phyloP scores from a whole-genome alignment of 2,329 filamentous ascomycete species.

The Alternaria brassicae region DNA sequence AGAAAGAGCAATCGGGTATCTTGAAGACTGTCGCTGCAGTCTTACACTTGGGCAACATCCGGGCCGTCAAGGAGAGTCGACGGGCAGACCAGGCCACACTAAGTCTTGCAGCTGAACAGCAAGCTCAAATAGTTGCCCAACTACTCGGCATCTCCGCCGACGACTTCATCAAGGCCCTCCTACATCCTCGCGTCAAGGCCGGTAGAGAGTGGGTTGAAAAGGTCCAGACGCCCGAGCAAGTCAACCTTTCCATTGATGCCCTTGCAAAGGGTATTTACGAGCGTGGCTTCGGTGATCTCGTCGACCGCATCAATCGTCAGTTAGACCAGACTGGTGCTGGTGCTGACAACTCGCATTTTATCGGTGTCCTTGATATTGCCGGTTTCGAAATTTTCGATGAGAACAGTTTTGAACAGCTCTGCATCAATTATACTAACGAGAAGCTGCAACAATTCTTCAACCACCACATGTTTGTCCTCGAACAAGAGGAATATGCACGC shows the following conservation, averaged over 20 bases:
- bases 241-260: constrained; percentile 86
- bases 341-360: constrained; percentile 90
- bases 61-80: constrained; percentile 87
- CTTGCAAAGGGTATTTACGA: constrained; percentile 98
- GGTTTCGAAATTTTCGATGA: constrained; percentile 99
- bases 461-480: constrained; percentile 99
- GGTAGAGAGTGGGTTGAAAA: constrained; percentile 99
- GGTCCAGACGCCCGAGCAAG: constrained; percentile 95
- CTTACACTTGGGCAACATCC: constrained; percentile 90
- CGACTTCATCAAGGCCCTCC: constrained; percentile 82
- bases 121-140: constrained; percentile 79
- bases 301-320: constrained; percentile 88
- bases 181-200: constrained; percentile 94
- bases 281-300: constrained; percentile 90
- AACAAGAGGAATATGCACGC: constrained; percentile 96
- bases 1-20: constrained; percentile 82
- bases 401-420: constrained; percentile 98
- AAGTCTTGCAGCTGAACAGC: constrained; percentile 73
- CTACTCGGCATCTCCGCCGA: constrained; percentile 85
- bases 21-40: constrained; percentile 89
- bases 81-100: constrained; percentile 89
- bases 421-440: constrained; percentile 99
- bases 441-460: constrained; percentile 99
- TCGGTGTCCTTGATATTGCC: constrained; percentile 97
- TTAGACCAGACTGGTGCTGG: constrained; percentile 85